phyloP scores from a whole-genome alignment of 352 stramenopile species.

The Phytophthora boehmeriae region DNA sequence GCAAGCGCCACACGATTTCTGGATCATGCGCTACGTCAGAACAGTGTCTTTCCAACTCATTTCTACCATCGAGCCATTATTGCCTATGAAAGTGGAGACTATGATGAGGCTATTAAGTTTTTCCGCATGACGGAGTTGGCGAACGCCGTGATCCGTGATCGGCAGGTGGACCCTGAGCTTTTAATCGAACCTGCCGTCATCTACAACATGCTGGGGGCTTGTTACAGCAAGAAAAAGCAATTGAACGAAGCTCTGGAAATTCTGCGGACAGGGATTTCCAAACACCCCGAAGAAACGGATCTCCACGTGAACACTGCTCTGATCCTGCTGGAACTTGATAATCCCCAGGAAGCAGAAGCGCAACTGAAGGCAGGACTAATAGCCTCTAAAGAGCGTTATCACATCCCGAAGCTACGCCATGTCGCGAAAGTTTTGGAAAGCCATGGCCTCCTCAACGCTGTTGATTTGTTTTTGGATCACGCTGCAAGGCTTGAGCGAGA shows the following conservation, averaged over 20 bases:
- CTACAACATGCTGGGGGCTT: conserved; percentile 59
- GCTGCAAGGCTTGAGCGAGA: conserved; percentile 19
- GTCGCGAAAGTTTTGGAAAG: conserved; percentile 16
- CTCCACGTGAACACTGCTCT: conserved; percentile 58
- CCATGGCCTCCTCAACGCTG: conserved; percentile 14
- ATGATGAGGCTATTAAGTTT: conserved; percentile 38
- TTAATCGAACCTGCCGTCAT: conserved; percentile 36
- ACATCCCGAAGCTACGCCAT: conserved; percentile 26
- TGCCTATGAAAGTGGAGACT: conserved; percentile 42
- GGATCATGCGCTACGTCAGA: conserved; percentile 36
- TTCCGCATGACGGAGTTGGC: conserved; percentile 36
- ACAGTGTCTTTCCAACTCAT: conserved; percentile 42
- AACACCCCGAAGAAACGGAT: conserved; percentile 42
- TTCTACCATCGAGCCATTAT: conserved; percentile 46
- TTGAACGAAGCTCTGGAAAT: conserved; percentile 36
- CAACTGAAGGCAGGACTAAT: conserved; percentile 29
- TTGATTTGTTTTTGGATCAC: conserved; percentile 27
- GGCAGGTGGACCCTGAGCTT: conserved; percentile 48
- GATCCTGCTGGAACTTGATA: conserved; percentile 28
- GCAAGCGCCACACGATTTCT: conserved; percentile 29
- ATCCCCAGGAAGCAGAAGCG: conserved; percentile 23
- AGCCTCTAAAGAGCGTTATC: conserved; percentile 19
- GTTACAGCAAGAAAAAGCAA: conserved; percentile 28
- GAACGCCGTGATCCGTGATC: conserved; percentile 37
- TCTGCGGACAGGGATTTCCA: conserved; percentile 38